A percentile compares a stretch with the other conserved stretches of the same genome.
Evolutionary conservation across 805 yeast species (phyloP).

Genomic region (Scheffersomyces ergatensis): DNA sequence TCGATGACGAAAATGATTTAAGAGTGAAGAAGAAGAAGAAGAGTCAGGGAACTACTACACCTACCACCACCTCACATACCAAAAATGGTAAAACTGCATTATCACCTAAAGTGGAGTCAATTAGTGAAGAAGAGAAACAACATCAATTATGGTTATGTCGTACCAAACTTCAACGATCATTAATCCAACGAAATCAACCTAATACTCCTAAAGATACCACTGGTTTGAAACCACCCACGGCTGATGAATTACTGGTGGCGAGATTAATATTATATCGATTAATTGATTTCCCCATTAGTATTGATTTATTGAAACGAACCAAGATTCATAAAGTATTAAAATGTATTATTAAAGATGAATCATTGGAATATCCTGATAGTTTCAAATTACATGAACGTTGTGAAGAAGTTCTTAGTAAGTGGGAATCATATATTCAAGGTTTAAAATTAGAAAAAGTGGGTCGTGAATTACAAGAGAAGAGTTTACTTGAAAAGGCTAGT

Average conservation of each 20-base stretch:
- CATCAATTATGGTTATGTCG: conserved; percentile 49
- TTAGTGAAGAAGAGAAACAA: conserved; percentile 38
- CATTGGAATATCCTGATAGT: conserved; percentile 41
- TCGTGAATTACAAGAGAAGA: neutral
- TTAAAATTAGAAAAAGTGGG: conserved; percentile 30
- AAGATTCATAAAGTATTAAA: conserved; percentile 53
- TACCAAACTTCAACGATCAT: conserved; percentile 45
- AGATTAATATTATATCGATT: conserved; percentile 39
- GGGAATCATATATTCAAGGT: conserved; percentile 37
- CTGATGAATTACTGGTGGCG: conserved; percentile 42
- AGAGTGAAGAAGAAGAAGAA: conserved; percentile 9
- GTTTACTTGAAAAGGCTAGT: neutral
- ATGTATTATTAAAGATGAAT: conserved; percentile 41
- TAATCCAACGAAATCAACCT: conserved; percentile 45
- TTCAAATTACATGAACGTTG: conserved; percentile 46
- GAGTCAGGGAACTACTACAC: neutral
- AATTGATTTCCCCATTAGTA: conserved; percentile 40
- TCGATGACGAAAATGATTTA: conserved; percentile 21
- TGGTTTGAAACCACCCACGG: conserved; percentile 37
- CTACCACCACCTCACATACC: conserved; percentile 1
- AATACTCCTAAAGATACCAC: conserved; percentile 35
- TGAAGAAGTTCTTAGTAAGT: conserved; percentile 35
- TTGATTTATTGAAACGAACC: conserved; percentile 40
- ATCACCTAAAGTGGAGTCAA: conserved; percentile 4
- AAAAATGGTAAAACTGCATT: no score